A percentile compares a stretch with the other conserved stretches of the same genome.
phyloP scores from a whole-genome alignment of 495 filamentous ascomycete genomes.

The Penicillium alfredii region DNA sequence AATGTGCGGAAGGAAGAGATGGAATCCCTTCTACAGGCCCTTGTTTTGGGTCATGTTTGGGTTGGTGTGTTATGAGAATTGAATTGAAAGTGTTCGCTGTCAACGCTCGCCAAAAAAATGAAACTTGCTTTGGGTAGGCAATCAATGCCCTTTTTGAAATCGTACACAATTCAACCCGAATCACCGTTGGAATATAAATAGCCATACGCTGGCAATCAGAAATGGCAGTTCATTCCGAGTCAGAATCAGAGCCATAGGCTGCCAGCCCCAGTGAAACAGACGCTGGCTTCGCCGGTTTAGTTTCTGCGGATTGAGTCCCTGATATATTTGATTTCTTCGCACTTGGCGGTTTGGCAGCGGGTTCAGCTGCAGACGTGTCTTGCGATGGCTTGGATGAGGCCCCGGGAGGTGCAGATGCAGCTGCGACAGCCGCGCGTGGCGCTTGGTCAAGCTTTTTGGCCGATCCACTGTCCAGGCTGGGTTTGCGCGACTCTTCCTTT shows the following conservation, averaged over 20 bases:
- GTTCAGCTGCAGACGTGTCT: neutral
- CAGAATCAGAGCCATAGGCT: conserved; percentile 39
- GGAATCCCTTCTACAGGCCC: too few species aligned
- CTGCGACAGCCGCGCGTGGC: too few species aligned
- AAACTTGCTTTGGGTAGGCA: too few species aligned
- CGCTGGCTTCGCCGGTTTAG: conserved; percentile 10
- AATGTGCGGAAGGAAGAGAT: neutral
- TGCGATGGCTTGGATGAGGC: neutral
- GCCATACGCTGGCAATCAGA: too few species aligned
- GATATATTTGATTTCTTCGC: neutral
- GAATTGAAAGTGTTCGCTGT: too few species aligned
- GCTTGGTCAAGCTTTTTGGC: conserved; percentile 1
- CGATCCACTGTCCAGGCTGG: neutral
- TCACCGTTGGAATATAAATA: too few species aligned
- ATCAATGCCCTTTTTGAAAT: too few species aligned
- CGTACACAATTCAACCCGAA: too few species aligned
- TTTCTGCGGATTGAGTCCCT: neutral
- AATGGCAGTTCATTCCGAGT: conserved; percentile 25
- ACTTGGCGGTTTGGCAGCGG: neutral
- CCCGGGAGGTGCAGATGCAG: conserved; percentile 2
- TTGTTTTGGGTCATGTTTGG: too few species aligned
- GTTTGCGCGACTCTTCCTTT: conserved; percentile 11
- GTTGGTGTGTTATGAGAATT: too few species aligned
- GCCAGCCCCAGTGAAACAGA: conserved; percentile 20
- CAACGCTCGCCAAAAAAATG: too few species aligned